Base-by-base conservation (phyloP, 352 stramenopile genomes). In the Phytophthora cryptogea region DNA sequence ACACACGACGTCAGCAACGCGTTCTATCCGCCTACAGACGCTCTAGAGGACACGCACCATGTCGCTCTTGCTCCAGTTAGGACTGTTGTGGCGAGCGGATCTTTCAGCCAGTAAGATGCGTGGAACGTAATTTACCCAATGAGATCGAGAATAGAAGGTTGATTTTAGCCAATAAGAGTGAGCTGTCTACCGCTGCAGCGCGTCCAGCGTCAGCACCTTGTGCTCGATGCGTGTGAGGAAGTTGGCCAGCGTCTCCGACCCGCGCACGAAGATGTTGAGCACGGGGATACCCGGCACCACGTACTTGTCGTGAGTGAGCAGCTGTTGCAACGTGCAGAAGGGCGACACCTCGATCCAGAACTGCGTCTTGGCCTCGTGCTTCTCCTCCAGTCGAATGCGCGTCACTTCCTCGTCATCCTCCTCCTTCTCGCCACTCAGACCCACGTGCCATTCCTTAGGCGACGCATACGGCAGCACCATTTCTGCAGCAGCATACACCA, bases 211-310 rank as follows among this genome's bases (percentile, higher is more conserved):
- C 43, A 88, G 74, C 52, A 90, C 69, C 51, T 78, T 79, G 52
- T 68, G 67, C 50, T 90, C 75, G 56, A 92, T 90, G 62, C 73
- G 77, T 57, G 60, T 74, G 14, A 93, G 62, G 63, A 92, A 94
- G 54, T 89, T 76, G 20, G 54, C n/a, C 9, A 87, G 71, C 26
- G 74, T 55, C 33, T 80, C 68, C 35, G 86, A 93, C 54, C 70
- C 78, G 30, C 83, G 80, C 26, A 92, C 87, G 42, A 94, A 93
- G 11, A 95, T 63, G 60, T 95, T 89, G 37, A 95, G 64, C 63
- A 94, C 84, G 13, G 85, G 85, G 28, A 95, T 83, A 10, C 87
- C 87, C 9, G 87, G 81, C 20, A 95, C 87, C 17, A 95, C 85
- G 55, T 94, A 95, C 66, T 80, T 72, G 10, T 77, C 54, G 61